phyloP scores from a whole-genome alignment of 1,284 basidiomycete species.

The Fomitopsis palustris region DNA sequence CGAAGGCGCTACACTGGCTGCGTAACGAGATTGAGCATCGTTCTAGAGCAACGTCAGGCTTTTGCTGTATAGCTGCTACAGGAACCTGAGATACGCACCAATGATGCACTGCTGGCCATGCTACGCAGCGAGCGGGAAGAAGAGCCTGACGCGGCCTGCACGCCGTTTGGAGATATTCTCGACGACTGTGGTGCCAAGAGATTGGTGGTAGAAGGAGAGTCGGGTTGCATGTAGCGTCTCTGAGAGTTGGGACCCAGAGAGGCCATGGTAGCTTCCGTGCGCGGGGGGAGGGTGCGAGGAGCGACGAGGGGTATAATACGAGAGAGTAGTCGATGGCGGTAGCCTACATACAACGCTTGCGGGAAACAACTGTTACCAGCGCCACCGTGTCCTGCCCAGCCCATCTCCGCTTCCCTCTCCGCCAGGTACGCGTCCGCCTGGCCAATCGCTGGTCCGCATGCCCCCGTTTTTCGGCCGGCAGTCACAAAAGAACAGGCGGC shows the following conservation, averaged over 20 bases:
- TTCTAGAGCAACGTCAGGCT: conserved; percentile 27
- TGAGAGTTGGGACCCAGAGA: conserved; percentile 20
- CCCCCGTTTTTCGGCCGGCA: background rate
- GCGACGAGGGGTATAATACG: conserved; percentile 12
- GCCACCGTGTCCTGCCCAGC: conserved; percentile 4
- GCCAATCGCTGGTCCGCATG: background rate
- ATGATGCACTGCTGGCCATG: conserved; percentile 36
- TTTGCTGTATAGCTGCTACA: background rate
- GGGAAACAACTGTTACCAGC: background rate
- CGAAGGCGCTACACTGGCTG: conserved; percentile 17
- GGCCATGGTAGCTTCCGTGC: conserved; percentile 18
- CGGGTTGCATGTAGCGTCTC: conserved; percentile 19
- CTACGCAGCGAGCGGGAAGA: conserved; percentile 34
- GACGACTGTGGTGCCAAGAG: conserved; percentile 40
- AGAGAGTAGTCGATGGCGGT: conserved; percentile 8
- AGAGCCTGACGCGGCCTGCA: conserved; percentile 42
- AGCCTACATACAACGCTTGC: background rate
- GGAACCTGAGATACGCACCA: conserved; percentile 31
- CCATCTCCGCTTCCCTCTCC: background rate
- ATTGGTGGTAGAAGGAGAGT: conserved; percentile 50
- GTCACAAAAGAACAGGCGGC: background rate
- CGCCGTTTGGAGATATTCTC: conserved; percentile 20
- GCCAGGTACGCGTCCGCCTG: background rate
- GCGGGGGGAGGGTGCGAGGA: background rate
- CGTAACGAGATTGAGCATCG: conserved; percentile 24